Evolutionary conservation across 352 stramenopile genomes (phyloP).

Genomic region (Phytophthora boehmeriae): DNA sequence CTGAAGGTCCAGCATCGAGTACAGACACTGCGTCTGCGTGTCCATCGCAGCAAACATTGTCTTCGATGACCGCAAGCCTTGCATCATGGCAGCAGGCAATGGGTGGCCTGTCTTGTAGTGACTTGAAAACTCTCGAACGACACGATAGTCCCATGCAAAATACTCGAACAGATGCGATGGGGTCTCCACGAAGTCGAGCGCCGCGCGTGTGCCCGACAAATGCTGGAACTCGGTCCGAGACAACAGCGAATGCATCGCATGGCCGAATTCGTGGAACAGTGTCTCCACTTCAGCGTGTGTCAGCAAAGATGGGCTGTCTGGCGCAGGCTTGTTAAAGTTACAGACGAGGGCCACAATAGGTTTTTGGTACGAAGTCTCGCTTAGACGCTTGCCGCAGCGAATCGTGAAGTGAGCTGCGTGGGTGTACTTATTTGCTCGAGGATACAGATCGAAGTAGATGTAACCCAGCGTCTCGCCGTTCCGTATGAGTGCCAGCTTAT

Average conservation of each 20-base stretch:
- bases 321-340: slow-evolving; percentile 87
- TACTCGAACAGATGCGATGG: slow-evolving; percentile 98
- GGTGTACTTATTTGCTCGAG: slow-evolving; percentile 85
- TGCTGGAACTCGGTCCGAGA: slow-evolving; percentile 97
- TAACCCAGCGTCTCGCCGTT: slow-evolving; percentile 75
- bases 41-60: slow-evolving; percentile 92
- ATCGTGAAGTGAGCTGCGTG: slow-evolving; percentile 96
- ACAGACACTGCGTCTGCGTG: slow-evolving; percentile 84
- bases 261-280: slow-evolving; percentile 98
- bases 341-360: slow-evolving; percentile 95
- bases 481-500: slow-evolving; percentile 90
- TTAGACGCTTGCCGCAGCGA: slow-evolving; percentile 88
- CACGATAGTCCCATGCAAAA: slow-evolving; percentile 93
- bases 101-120: slow-evolving; percentile 84
- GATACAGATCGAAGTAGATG: slow-evolving; percentile 97
- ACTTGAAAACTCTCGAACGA: slow-evolving; percentile 84
- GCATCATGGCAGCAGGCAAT: slow-evolving; percentile 82
- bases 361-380: slow-evolving; percentile 85
- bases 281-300: slow-evolving; percentile 96
- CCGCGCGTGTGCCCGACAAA: slow-evolving; percentile 93
- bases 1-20: slow-evolving; percentile 79
- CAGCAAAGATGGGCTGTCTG: slow-evolving; percentile 70
- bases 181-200: slow-evolving; percentile 95
- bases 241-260: slow-evolving; percentile 97
- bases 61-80: slow-evolving; percentile 75